These are phyloP conservation scores for Chimonanthus salicifolius DNA, from an alignment of 164 flowering plant species.

Conservation along the genomic window DNA sequence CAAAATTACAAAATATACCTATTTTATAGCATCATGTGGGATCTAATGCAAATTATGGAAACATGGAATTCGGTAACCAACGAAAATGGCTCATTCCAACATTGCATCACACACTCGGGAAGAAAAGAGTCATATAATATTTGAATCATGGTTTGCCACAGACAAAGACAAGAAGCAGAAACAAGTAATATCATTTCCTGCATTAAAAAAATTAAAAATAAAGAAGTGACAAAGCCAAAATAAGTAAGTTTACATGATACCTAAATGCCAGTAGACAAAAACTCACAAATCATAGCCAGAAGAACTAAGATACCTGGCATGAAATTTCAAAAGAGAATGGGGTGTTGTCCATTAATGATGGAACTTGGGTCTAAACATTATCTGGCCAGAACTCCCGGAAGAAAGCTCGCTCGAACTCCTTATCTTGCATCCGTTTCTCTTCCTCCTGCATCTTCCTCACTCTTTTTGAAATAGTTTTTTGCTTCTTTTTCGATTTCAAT, in stretches of 20 bases:
- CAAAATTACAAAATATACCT: no score
- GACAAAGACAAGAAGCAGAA: no score
- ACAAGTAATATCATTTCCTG: no score
- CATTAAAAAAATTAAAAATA: no score
- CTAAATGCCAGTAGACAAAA: not conserved
- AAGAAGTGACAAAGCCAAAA: not conserved
- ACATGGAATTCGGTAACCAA: no score
- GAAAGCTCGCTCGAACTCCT: slow-evolving; percentile 70
- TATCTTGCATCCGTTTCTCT: slow-evolving; percentile 58
- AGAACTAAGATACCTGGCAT: slow-evolving; percentile 5
- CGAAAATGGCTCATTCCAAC: no score
- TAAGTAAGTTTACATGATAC: not conserved
- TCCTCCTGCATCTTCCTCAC: slow-evolving; percentile 54
- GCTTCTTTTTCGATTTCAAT: slow-evolving; percentile 28
- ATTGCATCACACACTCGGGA: no score
- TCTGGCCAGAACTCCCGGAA: slow-evolving; percentile 93
- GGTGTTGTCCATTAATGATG: not conserved
- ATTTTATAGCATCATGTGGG: no score
- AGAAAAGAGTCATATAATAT: no score
- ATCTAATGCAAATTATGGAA: no score
- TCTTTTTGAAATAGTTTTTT: slow-evolving; percentile 50
- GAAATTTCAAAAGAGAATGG: not conserved
- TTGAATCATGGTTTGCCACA: no score
- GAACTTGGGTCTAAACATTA: slow-evolving; percentile 45
- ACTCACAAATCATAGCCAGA: not conserved